phyloP scores from a whole-genome alignment of 768 basidiomycete genomes.

The Symmetrospora coprosmae region DNA sequence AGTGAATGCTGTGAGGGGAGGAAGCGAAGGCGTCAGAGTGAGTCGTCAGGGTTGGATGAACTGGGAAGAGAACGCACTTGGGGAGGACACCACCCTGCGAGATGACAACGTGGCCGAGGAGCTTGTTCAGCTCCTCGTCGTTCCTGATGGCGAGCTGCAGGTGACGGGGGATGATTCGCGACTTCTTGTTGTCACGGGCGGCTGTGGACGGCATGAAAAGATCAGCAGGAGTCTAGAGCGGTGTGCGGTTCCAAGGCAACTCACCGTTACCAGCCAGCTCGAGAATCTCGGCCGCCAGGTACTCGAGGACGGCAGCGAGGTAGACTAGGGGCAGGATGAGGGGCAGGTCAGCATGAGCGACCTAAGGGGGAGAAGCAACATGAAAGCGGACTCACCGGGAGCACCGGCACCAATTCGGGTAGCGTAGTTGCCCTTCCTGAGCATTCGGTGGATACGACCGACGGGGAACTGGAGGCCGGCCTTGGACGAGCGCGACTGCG shows the following conservation, averaged over 20 bases:
- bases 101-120: constrained; percentile 52
- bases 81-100: constrained; percentile 61
- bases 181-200: constrained; percentile 77
- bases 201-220: constrained; percentile 60
- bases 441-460: constrained; percentile 61
- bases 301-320: constrained; percentile 72
- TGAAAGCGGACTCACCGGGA: constrained; percentile 38
- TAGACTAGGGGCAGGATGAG: constrained; percentile 48
- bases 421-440: constrained; percentile 71
- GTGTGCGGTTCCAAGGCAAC: constrained; percentile 48
- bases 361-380: background rate
- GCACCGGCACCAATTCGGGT: constrained; percentile 80
- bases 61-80: constrained; percentile 33
- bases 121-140: constrained; percentile 51
- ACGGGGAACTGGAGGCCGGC: constrained; percentile 55
- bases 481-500: constrained; percentile 52
- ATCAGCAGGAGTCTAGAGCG: constrained; percentile 25
- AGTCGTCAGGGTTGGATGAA: background rate
- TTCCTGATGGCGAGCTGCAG: constrained; percentile 62
- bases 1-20: constrained; percentile 17
- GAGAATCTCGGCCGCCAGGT: constrained; percentile 71
- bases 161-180: constrained; percentile 66
- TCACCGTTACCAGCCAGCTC: constrained; percentile 64
- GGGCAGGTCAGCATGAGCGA: background rate
- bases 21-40: background rate